phyloP scores from a whole-genome alignment of 2,329 filamentous ascomycete genomes.

The Fusarium tanahbumbuense region DNA sequence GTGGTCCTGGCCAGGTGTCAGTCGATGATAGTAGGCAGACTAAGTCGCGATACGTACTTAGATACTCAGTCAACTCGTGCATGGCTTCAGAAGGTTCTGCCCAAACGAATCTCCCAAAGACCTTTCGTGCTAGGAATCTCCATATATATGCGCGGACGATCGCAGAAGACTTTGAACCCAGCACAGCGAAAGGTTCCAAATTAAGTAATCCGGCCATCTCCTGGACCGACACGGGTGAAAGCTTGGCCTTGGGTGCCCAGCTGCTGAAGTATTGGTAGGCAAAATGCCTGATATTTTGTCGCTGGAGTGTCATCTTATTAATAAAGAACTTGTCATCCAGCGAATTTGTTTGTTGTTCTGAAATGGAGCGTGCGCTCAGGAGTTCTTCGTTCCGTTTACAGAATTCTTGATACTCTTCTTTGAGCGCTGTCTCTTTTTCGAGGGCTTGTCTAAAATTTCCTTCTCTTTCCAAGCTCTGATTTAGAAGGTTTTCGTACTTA shows the following conservation, averaged over 20 bases:
- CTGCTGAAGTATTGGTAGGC: background rate
- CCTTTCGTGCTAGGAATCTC: too few species aligned
- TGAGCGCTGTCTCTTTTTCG: background rate
- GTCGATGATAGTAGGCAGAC: too few species aligned
- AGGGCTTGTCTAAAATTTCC: background rate
- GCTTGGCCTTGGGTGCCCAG: background rate
- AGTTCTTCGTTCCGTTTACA: background rate
- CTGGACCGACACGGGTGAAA: too few species aligned
- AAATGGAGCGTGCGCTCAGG: background rate
- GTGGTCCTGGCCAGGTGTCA: too few species aligned
- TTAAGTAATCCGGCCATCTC: too few species aligned
- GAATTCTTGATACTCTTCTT: background rate
- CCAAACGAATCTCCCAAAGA: too few species aligned
- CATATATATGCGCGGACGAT: too few species aligned
- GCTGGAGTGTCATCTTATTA: background rate
- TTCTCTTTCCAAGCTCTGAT: background rate
- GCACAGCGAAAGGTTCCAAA: too few species aligned
- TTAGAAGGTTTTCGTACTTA: background rate
- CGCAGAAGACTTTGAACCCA: too few species aligned
- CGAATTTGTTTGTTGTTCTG: background rate
- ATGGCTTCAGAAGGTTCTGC: too few species aligned
- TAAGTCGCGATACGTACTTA: too few species aligned
- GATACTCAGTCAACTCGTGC: too few species aligned
- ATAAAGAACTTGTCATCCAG: background rate
- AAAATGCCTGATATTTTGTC: background rate